phyloP scores from a whole-genome alignment of 2,329 filamentous ascomycete genomes.

The Diaporthe eres region DNA sequence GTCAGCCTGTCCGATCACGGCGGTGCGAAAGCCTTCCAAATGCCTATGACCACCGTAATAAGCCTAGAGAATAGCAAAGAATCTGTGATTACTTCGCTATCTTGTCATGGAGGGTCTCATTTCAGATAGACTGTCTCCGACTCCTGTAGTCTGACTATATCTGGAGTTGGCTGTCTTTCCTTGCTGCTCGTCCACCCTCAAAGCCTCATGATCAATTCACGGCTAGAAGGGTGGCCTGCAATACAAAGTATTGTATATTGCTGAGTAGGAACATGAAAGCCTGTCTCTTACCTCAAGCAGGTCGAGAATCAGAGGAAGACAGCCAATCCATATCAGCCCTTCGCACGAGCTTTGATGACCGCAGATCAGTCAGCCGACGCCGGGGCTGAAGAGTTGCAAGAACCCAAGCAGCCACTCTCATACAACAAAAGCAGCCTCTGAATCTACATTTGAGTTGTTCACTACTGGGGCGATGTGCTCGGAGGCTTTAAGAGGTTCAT shows the following conservation, averaged over 20 bases:
- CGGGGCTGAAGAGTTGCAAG: neutral
- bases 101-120: neutral
- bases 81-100: neutral
- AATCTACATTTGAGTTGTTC: too few species aligned
- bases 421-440: neutral
- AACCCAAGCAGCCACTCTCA: neutral
- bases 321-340: too few species aligned
- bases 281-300: too few species aligned
- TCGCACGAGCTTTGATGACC: too few species aligned
- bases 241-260: neutral
- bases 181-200: neutral
- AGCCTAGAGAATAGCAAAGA: neutral
- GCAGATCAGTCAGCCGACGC: too few species aligned
- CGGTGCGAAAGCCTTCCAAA: neutral
- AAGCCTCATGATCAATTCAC: neutral
- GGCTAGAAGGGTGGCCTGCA: neutral
- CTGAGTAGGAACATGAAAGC: too few species aligned
- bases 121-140: neutral
- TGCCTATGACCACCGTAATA: too few species aligned
- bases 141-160: too few species aligned
- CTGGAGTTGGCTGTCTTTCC: neutral
- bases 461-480: neutral
- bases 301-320: too few species aligned
- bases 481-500: neutral
- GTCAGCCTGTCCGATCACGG: too few species aligned